Evolutionary conservation across 176 grass and related monocot species (phyloP).

Genomic region (Aegilops speltoides): DNA sequence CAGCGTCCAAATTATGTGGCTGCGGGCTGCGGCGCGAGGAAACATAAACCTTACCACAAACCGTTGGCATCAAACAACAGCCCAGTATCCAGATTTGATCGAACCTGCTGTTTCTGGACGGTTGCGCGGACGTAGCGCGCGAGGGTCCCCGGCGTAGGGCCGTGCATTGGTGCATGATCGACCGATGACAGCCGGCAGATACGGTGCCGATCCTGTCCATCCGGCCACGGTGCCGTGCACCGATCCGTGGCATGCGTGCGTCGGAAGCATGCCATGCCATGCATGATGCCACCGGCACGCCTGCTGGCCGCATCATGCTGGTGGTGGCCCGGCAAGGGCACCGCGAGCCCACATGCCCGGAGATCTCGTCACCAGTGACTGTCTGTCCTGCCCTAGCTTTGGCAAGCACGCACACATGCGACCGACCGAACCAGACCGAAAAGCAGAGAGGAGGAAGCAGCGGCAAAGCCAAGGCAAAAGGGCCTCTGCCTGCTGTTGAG

Average conservation of each 20-base stretch:
- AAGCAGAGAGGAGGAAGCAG: neutral
- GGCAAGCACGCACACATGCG: neutral
- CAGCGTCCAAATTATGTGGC: neutral
- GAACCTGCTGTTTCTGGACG: too few relatives aligned
- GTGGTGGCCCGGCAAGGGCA: neutral
- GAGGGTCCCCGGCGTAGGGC: too few relatives aligned
- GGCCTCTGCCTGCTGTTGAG: neutral
- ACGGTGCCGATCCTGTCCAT: neutral
- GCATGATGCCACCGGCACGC: neutral
- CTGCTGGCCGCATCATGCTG: neutral
- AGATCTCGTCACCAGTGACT: neutral
- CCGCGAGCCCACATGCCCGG: slow-evolving; percentile 1
- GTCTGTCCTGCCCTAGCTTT: neutral
- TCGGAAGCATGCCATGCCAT: neutral
- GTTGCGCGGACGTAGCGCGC: neutral
- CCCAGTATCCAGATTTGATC: neutral
- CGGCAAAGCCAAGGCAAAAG: neutral
- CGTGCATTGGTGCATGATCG: neutral
- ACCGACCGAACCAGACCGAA: neutral
- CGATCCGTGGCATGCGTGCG: neutral
- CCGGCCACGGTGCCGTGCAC: neutral
- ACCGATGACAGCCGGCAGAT: neutral
- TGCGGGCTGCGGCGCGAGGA: neutral
- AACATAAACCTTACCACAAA: neutral
- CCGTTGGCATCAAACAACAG: neutral